phyloP scores from a whole-genome alignment of 768 basidiomycete genomes.

The Lactarius hengduanensis region DNA sequence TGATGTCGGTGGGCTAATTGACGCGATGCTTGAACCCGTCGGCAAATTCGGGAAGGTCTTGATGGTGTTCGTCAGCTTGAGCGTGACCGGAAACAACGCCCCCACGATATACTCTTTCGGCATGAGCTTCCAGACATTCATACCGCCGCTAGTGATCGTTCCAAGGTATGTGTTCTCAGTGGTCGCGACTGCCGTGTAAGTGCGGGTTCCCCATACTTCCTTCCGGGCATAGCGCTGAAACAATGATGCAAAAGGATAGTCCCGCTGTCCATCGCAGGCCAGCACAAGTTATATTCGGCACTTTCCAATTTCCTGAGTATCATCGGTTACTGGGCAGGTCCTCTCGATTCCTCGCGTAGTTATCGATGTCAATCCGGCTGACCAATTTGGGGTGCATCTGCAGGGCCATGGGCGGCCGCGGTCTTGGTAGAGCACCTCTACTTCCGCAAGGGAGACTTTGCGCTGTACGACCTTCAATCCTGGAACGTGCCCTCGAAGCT shows the following conservation, averaged over 20 bases:
- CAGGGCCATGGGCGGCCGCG: slow-evolving; percentile 51
- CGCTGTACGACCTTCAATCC: slow-evolving; percentile 45
- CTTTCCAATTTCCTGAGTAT: slow-evolving; percentile 69
- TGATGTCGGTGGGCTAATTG: slow-evolving; percentile 61
- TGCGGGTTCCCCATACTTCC: slow-evolving; percentile 20
- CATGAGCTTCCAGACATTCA: slow-evolving; percentile 67
- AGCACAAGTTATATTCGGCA: slow-evolving; percentile 59
- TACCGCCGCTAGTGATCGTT: slow-evolving; percentile 55
- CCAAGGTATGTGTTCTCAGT: slow-evolving; percentile 72
- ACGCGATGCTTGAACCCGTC: slow-evolving; percentile 58
- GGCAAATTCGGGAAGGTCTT: slow-evolving; percentile 71
- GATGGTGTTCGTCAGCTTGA: slow-evolving; percentile 69
- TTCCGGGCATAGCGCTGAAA: neutral
- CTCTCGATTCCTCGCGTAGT: neutral
- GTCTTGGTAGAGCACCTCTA: slow-evolving; percentile 65
- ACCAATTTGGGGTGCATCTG: slow-evolving; percentile 48
- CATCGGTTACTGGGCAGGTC: slow-evolving; percentile 45
- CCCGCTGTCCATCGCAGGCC: slow-evolving; percentile 69
- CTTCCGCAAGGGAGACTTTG: slow-evolving; percentile 53
- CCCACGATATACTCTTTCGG: slow-evolving; percentile 80
- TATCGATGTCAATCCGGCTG: slow-evolving; percentile 32
- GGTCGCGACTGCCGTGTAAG: slow-evolving; percentile 64
- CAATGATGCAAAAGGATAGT: slow-evolving; percentile 45
- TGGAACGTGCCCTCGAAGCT: slow-evolving; percentile 58
- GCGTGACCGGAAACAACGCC: slow-evolving; percentile 77